A percentile compares a stretch with the other conserved stretches of the same genome.
Conservation (phyloP, 176 grass and related monocot genomes). For the Carex littledalei region DNA sequence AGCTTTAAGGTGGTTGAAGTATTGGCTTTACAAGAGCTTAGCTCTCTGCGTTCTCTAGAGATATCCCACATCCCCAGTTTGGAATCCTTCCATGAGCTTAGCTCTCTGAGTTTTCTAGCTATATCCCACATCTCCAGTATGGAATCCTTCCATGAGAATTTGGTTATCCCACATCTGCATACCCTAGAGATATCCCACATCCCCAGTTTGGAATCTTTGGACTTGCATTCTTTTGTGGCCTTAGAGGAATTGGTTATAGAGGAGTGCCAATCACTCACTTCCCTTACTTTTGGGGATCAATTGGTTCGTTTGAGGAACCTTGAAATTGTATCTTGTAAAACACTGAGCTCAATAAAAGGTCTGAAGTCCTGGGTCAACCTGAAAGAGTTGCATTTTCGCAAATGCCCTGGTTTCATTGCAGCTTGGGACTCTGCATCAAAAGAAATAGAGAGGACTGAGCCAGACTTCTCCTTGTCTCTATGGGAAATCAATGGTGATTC, state of each 20-base stretch:
- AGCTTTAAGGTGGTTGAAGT: too few species aligned
- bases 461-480: background rate
- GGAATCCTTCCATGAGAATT: too few species aligned
- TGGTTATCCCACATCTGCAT: background rate
- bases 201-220: background rate
- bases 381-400: fast-evolving
- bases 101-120: too few species aligned
- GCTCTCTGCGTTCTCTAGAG: background rate
- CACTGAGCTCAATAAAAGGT: background rate
- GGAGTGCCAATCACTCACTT: background rate
- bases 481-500: fast-evolving
- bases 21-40: background rate
- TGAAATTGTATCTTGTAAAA: fast-evolving
- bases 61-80: background rate
- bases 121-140: too few species aligned
- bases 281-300: background rate
- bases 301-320: background rate
- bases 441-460: background rate
- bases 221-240: background rate
- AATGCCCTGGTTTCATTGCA: background rate
- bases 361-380: background rate
- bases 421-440: background rate
- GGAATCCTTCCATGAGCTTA: background rate
- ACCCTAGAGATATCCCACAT: background rate
- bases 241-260: background rate